These are phyloP conservation scores for Oidiodendron maius DNA, from an alignment of 495 filamentous ascomycete species.

Conservation along the genomic window DNA sequence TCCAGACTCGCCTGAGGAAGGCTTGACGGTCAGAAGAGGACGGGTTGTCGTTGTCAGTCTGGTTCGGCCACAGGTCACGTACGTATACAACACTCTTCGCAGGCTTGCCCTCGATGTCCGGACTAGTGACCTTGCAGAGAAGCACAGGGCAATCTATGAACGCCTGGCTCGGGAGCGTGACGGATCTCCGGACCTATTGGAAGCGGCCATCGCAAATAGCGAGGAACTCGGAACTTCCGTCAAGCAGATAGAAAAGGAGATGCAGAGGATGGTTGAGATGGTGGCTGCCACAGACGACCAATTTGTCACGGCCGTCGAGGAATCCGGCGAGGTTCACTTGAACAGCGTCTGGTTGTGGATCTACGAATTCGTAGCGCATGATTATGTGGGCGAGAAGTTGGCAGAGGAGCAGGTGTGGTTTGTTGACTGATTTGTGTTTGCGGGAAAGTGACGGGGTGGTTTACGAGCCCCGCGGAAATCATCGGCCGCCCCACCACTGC, in stretches of 20 bases:
- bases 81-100: not conserved
- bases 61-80: not conserved
- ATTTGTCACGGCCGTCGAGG: not conserved
- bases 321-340: not conserved
- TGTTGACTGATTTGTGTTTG: conserved; percentile 9
- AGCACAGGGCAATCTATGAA: not conserved
- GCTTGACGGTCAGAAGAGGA: not conserved
- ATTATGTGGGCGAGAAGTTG: not conserved
- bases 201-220: not conserved
- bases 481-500: too few species aligned
- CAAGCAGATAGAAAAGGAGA: not conserved
- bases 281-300: not conserved
- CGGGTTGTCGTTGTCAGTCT: not conserved
- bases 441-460: too few species aligned
- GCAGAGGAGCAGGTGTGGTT: conserved; percentile 3
- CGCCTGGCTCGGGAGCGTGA: not conserved
- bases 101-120: not conserved
- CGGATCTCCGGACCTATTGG: not conserved
- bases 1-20: not conserved
- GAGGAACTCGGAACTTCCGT: conserved; percentile 3
- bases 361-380: conserved; percentile 1
- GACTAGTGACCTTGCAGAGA: conserved; percentile 1
- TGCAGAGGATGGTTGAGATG: conserved; percentile 6
- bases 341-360: not conserved
- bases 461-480: too few species aligned